Conservation (phyloP, 257 asterid genomes). For the Penstemon davidsonii region DNA sequence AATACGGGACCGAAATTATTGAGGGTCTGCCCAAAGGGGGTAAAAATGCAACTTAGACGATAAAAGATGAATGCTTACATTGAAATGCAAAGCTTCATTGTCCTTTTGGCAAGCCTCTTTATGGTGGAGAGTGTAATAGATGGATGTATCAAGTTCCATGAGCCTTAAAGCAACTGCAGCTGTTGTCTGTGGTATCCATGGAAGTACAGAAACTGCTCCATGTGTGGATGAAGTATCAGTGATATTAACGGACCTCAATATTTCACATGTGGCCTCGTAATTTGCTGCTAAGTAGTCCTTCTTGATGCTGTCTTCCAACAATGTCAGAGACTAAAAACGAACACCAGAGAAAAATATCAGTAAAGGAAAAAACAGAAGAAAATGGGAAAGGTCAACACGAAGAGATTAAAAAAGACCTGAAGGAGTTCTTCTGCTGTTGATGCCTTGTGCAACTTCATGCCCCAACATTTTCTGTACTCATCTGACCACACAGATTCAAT, state of each 20-base stretch:
- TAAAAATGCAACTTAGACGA: neutral
- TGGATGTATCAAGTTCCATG: slow-evolving; percentile 71
- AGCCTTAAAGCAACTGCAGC: slow-evolving; percentile 81
- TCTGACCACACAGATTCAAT: slow-evolving; percentile 67
- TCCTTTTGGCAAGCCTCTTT: slow-evolving; percentile 44
- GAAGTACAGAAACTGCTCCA: slow-evolving; percentile 49
- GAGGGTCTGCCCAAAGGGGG: too few species aligned
- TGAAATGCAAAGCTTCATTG: slow-evolving; percentile 34
- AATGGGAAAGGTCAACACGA: neutral
- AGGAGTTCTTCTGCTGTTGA: slow-evolving; percentile 71
- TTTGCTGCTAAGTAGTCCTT: slow-evolving; percentile 55
- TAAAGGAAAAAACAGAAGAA: neutral
- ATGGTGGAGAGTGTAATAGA: slow-evolving; percentile 51
- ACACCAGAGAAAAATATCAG: slow-evolving; percentile 9
- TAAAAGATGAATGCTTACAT: slow-evolving; percentile 42
- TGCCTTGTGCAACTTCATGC: slow-evolving; percentile 50
- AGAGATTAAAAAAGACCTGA: slow-evolving; percentile 48
- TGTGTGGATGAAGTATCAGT: slow-evolving; percentile 31
- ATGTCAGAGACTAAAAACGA: slow-evolving; percentile 51
- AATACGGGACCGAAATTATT: neutral
- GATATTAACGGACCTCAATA: slow-evolving; percentile 39
- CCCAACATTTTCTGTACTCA: slow-evolving; percentile 59
- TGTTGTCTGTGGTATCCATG: slow-evolving; percentile 82
- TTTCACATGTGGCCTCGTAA: slow-evolving; percentile 58
- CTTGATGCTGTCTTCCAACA: slow-evolving; percentile 61